phyloP scores from a whole-genome alignment of 116 monocot species.

The Iris pallida region DNA sequence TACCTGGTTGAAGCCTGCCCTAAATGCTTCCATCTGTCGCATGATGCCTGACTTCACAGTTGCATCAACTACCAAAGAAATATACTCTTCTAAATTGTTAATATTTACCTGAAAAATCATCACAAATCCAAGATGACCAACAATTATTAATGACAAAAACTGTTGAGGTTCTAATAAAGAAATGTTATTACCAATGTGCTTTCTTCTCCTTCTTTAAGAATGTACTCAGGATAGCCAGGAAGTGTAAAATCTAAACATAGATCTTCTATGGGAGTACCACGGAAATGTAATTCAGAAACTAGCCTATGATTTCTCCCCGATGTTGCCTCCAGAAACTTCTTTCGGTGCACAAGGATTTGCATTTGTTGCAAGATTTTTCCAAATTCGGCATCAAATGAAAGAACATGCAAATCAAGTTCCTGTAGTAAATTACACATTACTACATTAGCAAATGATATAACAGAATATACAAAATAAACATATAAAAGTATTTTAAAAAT shows the following conservation, averaged over 20 bases:
- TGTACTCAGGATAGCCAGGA: conserved; percentile 93
- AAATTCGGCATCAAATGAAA: conserved; percentile 90
- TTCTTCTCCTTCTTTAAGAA: conserved; percentile 70
- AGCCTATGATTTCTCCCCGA: conserved; percentile 26
- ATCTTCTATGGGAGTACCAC: conserved; percentile 74
- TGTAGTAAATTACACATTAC: conserved; percentile 15
- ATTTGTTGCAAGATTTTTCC: conserved; percentile 92
- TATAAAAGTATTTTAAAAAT: too few species aligned
- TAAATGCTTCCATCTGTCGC: conserved; percentile 90
- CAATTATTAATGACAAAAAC: background rate
- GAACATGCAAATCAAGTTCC: conserved; percentile 89
- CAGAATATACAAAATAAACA: too few species aligned
- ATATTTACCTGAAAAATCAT: conserved; percentile 55
- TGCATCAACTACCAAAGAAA: conserved; percentile 89
- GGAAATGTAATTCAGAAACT: conserved; percentile 55
- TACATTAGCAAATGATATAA: too few species aligned
- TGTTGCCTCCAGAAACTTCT: conserved; percentile 36
- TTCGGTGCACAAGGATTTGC: conserved; percentile 68
- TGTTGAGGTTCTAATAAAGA: background rate
- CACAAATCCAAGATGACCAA: background rate
- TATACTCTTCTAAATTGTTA: conserved; percentile 83
- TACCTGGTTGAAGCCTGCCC: conserved; percentile 93
- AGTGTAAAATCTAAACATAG: conserved; percentile 84
- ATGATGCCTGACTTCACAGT: conserved; percentile 79
- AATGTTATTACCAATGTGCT: conserved; percentile 33